Evolutionary conservation across 805 yeast genomes (phyloP).

Genomic region (Candida patagonica): DNA sequence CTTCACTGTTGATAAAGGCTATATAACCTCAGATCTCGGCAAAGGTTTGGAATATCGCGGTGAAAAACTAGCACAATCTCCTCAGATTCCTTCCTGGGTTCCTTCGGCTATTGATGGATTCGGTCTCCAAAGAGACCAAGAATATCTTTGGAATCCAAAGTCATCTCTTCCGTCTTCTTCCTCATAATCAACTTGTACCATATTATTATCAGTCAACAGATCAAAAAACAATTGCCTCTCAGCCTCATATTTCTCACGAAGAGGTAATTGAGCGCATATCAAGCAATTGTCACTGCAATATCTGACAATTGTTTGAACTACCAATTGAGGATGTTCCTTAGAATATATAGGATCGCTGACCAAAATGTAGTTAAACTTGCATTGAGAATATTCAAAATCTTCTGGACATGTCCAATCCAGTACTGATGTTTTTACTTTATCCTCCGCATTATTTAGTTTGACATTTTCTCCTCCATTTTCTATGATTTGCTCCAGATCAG

Average conservation of each 20-base stretch:
- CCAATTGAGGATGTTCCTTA: slow-evolving; percentile 66
- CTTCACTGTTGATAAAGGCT: slow-evolving; percentile 46
- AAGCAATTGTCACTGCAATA: slow-evolving; percentile 35
- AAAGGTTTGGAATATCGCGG: slow-evolving; percentile 1
- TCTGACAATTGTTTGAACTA: slow-evolving; percentile 46
- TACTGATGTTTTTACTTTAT: slow-evolving; percentile 32
- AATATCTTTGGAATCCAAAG: slow-evolving; percentile 56
- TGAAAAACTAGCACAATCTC: slow-evolving; percentile 1
- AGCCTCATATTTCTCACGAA: slow-evolving; percentile 53
- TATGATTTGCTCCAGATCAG: slow-evolving; percentile 74
- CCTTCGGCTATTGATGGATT: slow-evolving; percentile 6
- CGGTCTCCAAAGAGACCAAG: slow-evolving; percentile 12
- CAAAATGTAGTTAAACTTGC: slow-evolving; percentile 49
- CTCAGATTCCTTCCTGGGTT: slow-evolving; percentile 5
- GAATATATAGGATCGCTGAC: slow-evolving; percentile 89
- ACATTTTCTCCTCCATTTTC: slow-evolving; percentile 58
- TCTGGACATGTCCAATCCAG: slow-evolving; percentile 73
- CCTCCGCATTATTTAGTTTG: slow-evolving; percentile 33
- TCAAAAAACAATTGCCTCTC: slow-evolving; percentile 58
- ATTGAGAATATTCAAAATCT: slow-evolving; percentile 15
- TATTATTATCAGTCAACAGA: slow-evolving; percentile 31
- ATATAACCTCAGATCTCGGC: slow-evolving; percentile 1
- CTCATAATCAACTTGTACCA: slow-evolving; percentile 30
- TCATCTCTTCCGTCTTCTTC: slow-evolving; percentile 71
- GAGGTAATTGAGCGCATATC: slow-evolving; percentile 67